phyloP scores from a whole-genome alignment of 495 filamentous ascomycete species.

The Xanthoparmelia taractica region DNA sequence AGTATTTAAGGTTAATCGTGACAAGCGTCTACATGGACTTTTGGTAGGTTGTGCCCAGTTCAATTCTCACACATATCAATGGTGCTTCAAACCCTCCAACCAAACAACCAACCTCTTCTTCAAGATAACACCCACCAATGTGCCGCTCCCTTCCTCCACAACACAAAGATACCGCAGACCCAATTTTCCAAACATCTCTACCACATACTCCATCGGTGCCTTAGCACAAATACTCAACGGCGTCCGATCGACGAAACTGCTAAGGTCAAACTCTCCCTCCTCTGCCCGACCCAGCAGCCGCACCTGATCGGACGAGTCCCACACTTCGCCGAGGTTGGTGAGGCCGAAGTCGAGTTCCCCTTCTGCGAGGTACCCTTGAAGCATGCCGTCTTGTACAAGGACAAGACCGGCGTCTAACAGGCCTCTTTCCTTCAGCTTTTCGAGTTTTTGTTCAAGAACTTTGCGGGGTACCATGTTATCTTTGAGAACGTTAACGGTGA shows the following conservation, averaged over 20 bases:
- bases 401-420: slow-evolving; percentile 51
- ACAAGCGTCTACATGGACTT: background rate
- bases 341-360: slow-evolving; percentile 48
- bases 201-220: slow-evolving; percentile 49
- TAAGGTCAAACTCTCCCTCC: slow-evolving; percentile 37
- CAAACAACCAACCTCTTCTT: slow-evolving; percentile 22
- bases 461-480: slow-evolving; percentile 38
- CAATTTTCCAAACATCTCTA: slow-evolving; percentile 52
- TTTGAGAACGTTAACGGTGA: slow-evolving; percentile 41
- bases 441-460: slow-evolving; percentile 39
- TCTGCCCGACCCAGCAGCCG: slow-evolving; percentile 35
- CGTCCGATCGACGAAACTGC: slow-evolving; percentile 46
- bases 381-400: slow-evolving; percentile 42
- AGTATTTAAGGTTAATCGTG: too few species aligned
- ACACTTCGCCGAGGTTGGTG: slow-evolving; percentile 31
- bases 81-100: slow-evolving; percentile 21
- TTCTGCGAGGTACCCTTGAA: slow-evolving; percentile 49
- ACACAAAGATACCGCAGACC: slow-evolving; percentile 46
- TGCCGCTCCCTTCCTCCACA: slow-evolving; percentile 30
- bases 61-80: background rate
- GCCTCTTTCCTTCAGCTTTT: slow-evolving; percentile 40
- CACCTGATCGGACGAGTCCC: slow-evolving; percentile 30
- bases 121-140: slow-evolving; percentile 31
- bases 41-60: too few species aligned
- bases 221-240: slow-evolving; percentile 43